phyloP scores from a whole-genome alignment of 257 asterid genomes.

The Ligustrum vulgare region DNA sequence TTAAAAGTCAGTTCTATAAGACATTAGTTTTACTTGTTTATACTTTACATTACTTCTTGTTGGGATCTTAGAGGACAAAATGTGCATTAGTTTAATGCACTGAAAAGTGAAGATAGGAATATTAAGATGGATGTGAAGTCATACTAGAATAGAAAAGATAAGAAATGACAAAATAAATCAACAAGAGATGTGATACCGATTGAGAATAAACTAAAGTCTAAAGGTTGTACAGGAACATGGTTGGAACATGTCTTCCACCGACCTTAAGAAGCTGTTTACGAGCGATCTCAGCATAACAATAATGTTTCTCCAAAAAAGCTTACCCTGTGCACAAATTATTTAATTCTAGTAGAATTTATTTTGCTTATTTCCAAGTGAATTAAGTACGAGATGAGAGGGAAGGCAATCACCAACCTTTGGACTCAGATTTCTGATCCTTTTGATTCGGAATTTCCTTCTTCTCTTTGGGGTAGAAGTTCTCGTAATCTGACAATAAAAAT shows the following conservation, averaged over 20 bases:
- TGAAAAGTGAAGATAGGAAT: background rate
- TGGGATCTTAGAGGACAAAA: background rate
- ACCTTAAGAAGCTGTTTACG: background rate
- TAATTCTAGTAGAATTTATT: background rate
- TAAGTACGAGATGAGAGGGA: constrained; percentile 6
- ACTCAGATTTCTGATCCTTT: constrained; percentile 52
- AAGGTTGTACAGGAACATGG: background rate
- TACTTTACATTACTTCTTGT: background rate
- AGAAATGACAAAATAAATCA: background rate
- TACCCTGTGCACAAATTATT: background rate
- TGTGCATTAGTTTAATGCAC: background rate
- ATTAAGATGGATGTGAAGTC: background rate
- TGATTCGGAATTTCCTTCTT: constrained; percentile 58
- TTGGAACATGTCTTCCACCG: background rate
- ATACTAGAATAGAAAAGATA: background rate
- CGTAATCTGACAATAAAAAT: constrained; percentile 48
- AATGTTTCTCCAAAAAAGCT: background rate
- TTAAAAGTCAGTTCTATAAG: background rate
- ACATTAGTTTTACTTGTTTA: background rate
- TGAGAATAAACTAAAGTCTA: background rate
- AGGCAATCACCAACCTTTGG: constrained; percentile 52
- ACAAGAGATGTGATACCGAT: background rate
- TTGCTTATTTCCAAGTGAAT: constrained; percentile 3
- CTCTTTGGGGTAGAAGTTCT: constrained; percentile 53
- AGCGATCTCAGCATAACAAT: background rate